A percentile compares a stretch with the other conserved stretches of the same genome.
Conservation (phyloP, 1,284 basidiomycete species). For the Takashimella koratensis region DNA sequence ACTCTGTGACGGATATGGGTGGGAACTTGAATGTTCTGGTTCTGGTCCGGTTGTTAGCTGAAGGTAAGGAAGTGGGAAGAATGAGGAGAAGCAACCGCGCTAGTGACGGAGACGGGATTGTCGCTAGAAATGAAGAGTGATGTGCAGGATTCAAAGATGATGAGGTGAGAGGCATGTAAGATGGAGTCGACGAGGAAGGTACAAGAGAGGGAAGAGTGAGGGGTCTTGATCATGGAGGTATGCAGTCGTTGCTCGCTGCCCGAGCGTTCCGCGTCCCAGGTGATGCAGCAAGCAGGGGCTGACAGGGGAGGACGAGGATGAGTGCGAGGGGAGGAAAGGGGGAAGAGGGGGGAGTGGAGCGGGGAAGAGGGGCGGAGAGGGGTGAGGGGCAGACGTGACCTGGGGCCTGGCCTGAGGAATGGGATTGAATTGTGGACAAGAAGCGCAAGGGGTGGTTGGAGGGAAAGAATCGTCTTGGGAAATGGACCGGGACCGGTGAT, state of each 20-base stretch:
- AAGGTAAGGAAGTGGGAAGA: neutral
- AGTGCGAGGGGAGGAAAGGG: neutral
- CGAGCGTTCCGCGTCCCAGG: neutral
- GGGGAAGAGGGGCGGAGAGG: no score
- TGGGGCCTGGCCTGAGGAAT: neutral
- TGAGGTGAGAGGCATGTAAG: no score
- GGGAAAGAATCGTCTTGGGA: no score
- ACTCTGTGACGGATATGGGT: neutral
- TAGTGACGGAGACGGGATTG: neutral
- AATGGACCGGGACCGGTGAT: no score
- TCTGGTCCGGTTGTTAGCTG: no score
- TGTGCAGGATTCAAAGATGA: neutral
- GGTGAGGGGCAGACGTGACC: no score
- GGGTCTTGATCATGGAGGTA: no score
- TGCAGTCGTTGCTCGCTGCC: neutral
- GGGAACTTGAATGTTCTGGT: no score
- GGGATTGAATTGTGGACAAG: neutral
- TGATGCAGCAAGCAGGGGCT: neutral
- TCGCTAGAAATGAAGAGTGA: neutral
- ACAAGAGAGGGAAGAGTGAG: no score
- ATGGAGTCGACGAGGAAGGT: neutral
- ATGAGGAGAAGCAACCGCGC: neutral
- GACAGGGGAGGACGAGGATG: neutral
- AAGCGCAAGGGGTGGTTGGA: neutral
- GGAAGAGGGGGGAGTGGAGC: neutral